A percentile compares a stretch with the other conserved stretches of the same genome.
Evolutionary conservation across 2,329 filamentous ascomycete species (phyloP).

Genomic region (Fusarium xylarioides): DNA sequence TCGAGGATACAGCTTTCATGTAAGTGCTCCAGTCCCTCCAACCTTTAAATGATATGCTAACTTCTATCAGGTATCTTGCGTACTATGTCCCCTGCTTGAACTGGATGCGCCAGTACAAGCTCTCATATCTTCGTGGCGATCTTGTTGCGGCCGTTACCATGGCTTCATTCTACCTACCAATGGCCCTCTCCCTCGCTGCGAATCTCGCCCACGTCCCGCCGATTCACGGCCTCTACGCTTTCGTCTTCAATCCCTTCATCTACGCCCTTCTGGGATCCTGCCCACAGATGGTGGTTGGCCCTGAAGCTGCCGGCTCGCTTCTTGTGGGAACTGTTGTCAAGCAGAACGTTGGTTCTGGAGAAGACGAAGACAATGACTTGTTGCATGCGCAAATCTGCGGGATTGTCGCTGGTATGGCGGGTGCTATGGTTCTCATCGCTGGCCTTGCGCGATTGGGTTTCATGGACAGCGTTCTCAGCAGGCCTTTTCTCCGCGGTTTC

Average conservation of each 20-base stretch:
- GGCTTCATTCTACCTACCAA: constrained; percentile 97
- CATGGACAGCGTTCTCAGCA: constrained; percentile 90
- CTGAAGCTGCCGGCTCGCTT: constrained; percentile 91
- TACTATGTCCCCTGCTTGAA: constrained; percentile 94
- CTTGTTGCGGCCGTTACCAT: constrained; percentile 90
- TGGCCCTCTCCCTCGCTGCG: constrained; percentile 91
- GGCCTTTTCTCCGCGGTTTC: constrained; percentile 92
- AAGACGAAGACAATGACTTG: constrained; percentile 68
- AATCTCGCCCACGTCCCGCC: constrained; percentile 94
- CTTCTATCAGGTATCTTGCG: constrained; percentile 74
- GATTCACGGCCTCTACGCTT: constrained; percentile 93
- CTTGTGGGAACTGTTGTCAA: constrained; percentile 89
- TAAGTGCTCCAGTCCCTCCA: constrained; percentile 52
- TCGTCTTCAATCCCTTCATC: constrained; percentile 89
- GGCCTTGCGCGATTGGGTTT: constrained; percentile 89
- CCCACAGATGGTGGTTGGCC: constrained; percentile 92
- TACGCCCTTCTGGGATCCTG: constrained; percentile 93
- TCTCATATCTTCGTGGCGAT: constrained; percentile 85
- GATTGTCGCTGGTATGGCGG: constrained; percentile 86
- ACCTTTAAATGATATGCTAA: constrained; percentile 6
- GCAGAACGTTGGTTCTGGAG: constrained; percentile 74
- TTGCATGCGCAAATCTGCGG: constrained; percentile 86
- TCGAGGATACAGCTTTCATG: constrained; percentile 79
- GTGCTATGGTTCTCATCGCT: constrained; percentile 86
- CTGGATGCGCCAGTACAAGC: constrained; percentile 89